These are phyloP conservation scores for Diddensiella transvaalensis DNA, from an alignment of 805 yeast species.

Conservation along the genomic window DNA sequence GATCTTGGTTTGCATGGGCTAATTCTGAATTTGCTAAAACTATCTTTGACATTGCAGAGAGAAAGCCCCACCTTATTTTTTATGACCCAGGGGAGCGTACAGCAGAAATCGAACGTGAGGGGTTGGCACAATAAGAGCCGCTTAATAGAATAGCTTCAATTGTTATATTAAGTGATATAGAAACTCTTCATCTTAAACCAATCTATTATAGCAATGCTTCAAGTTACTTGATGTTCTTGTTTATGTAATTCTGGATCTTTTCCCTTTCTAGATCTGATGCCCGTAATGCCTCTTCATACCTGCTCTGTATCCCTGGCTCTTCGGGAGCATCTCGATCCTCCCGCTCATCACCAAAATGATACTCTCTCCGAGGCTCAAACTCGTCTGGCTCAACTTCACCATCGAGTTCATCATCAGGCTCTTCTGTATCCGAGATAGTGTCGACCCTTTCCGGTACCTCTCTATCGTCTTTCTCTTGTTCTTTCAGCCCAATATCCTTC, in stretches of 20 bases:
- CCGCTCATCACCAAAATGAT: conserved; percentile 18
- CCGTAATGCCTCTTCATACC: conserved; percentile 66
- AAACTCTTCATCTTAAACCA: no score
- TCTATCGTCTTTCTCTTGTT: conserved; percentile 38
- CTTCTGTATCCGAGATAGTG: conserved; percentile 51
- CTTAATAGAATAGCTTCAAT: neutral
- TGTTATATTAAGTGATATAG: no score
- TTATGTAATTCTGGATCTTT: conserved; percentile 18
- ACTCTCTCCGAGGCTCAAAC: conserved; percentile 20
- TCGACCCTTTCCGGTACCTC: conserved; percentile 52
- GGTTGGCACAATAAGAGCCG: neutral
- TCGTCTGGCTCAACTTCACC: conserved; percentile 33
- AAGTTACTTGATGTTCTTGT: conserved; percentile 5
- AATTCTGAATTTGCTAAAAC: conserved; percentile 89
- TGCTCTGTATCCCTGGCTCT: conserved; percentile 49
- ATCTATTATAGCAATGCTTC: neutral
- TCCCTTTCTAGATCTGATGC: conserved; percentile 21
- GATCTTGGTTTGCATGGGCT: conserved; percentile 95
- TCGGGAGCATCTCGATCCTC: conserved; percentile 16
- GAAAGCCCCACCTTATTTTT: conserved; percentile 71
- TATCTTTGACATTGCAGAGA: conserved; percentile 66
- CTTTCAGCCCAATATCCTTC: conserved; percentile 78
- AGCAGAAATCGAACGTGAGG: neutral
- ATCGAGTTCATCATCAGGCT: conserved; percentile 37
- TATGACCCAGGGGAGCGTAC: conserved; percentile 7